Evolutionary conservation across 148 eudicot genomes (phyloP).

Genomic region (Talinum fruticosum): DNA sequence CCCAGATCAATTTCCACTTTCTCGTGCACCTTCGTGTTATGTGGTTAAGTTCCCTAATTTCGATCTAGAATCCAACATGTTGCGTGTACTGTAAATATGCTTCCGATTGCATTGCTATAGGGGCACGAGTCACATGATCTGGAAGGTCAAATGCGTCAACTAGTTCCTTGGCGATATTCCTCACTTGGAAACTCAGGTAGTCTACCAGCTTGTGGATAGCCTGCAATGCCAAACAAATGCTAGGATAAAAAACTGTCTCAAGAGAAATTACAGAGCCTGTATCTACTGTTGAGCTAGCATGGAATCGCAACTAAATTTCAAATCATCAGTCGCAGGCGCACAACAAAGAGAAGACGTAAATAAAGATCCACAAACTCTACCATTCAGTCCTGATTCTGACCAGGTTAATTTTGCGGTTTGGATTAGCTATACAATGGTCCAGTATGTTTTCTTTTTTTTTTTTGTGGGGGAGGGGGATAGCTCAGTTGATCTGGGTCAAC

Average conservation of each 20-base stretch:
- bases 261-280: background rate
- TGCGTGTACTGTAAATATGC: conserved; percentile 82
- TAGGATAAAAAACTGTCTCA: too few relatives aligned
- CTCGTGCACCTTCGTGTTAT: background rate
- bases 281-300: background rate
- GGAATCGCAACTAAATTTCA: background rate
- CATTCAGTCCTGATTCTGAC: background rate
- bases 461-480: too few relatives aligned
- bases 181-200: conserved; percentile 85
- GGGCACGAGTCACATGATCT: conserved; percentile 82
- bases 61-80: conserved; percentile 55
- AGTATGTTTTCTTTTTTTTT: too few relatives aligned
- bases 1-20: background rate
- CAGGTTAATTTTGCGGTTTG: background rate
- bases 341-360: background rate
- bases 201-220: conserved; percentile 89
- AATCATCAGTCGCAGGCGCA: background rate
- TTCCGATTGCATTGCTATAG: conserved; percentile 86
- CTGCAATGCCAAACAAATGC: conserved; percentile 53
- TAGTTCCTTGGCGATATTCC: conserved; percentile 79
- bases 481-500: background rate
- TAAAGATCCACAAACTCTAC: background rate
- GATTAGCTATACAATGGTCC: too few relatives aligned
- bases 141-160: conserved; percentile 91
- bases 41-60: background rate